Conservation (phyloP, 148 eudicot species). For the Rhododendron kiyosumense region DNA sequence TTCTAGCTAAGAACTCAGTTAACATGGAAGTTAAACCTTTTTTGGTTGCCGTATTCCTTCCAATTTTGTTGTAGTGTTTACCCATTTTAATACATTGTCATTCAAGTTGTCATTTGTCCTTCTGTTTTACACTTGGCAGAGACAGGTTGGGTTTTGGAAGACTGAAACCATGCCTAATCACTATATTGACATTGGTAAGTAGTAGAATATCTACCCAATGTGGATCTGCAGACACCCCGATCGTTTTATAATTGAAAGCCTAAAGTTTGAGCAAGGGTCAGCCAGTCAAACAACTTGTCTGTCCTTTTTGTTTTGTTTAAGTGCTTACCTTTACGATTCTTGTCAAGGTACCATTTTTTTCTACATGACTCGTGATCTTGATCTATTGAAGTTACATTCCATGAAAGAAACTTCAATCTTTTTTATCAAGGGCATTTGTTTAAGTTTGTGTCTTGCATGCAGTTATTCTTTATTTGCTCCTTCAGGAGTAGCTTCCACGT, state of each 20-base stretch:
- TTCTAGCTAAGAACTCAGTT: background rate
- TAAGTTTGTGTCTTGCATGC: constrained; percentile 2
- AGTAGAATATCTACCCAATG: background rate
- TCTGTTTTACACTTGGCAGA: constrained; percentile 31
- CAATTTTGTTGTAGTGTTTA: background rate
- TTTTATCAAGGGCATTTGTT: background rate
- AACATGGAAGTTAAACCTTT: background rate
- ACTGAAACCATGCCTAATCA: constrained; percentile 31
- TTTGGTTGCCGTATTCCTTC: background rate
- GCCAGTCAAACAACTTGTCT: background rate
- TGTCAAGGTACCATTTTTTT: background rate
- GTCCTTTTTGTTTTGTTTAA: background rate
- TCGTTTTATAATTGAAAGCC: background rate
- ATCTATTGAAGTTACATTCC: background rate
- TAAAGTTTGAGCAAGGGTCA: background rate
- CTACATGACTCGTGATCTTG: no score
- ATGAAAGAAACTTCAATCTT: background rate
- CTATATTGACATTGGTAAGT: constrained; percentile 31
- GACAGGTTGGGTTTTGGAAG: constrained; percentile 51
- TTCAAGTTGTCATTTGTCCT: background rate
- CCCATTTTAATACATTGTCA: background rate
- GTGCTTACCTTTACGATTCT: background rate
- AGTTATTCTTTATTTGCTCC: background rate
- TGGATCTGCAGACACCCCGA: background rate
- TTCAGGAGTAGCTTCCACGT: background rate